Evolutionary conservation across 306 rosid species (phyloP).

Genomic region (Sicyos baderoa): DNA sequence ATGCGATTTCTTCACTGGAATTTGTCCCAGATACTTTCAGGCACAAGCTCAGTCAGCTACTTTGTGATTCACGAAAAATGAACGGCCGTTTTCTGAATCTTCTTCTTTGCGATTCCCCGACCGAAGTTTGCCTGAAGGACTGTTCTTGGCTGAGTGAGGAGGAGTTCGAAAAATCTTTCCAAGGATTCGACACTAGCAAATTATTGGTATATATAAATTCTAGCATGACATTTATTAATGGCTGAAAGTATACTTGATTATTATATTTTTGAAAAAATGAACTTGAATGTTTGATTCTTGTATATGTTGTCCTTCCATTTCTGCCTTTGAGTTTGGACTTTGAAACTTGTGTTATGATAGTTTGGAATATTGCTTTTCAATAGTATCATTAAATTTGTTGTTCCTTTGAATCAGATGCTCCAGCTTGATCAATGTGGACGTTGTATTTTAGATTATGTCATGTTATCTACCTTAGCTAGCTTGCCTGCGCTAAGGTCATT

Average conservation of each 20-base stretch:
- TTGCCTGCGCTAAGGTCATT: slow-evolving; percentile 45
- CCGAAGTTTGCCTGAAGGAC: slow-evolving; percentile 56
- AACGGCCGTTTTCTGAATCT: slow-evolving; percentile 35
- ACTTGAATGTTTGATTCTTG: too few species aligned
- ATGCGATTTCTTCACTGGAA: slow-evolving; percentile 61
- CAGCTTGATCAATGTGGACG: slow-evolving; percentile 86
- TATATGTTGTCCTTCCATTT: too few species aligned
- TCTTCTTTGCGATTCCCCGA: slow-evolving; percentile 55
- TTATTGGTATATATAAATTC: slow-evolving; percentile 38
- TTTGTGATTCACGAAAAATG: slow-evolving; percentile 67
- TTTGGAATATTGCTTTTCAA: background rate
- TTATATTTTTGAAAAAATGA: background rate
- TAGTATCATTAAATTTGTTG: background rate
- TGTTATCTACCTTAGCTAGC: slow-evolving; percentile 38
- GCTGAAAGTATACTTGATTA: background rate
- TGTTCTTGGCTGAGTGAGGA: slow-evolving; percentile 85
- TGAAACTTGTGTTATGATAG: background rate
- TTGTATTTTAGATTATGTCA: slow-evolving; percentile 47
- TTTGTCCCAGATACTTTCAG: slow-evolving; percentile 46
- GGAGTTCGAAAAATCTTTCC: slow-evolving; percentile 38
- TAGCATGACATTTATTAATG: slow-evolving; percentile 1
- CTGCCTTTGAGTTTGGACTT: too few species aligned
- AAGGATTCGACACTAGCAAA: slow-evolving; percentile 35
- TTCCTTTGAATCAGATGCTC: slow-evolving; percentile 50
- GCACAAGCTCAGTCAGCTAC: slow-evolving; percentile 46